Conservation (phyloP, 805 yeast genomes). For the Suhomyces kilbournensis region DNA sequence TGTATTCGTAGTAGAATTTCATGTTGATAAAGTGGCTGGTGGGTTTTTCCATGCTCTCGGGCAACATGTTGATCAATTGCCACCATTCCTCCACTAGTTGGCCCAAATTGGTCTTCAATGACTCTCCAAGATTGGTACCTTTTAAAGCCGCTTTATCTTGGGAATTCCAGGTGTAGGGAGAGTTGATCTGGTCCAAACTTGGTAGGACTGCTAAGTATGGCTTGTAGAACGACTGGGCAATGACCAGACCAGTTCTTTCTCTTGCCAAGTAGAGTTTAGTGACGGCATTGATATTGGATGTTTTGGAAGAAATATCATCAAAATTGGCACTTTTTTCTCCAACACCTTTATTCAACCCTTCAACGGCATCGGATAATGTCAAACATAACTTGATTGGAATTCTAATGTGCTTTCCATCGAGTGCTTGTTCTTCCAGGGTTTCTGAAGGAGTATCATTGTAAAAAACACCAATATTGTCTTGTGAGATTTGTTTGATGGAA, state of each 20-base stretch:
- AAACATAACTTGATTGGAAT: constrained; percentile 8
- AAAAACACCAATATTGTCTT: constrained; percentile 26
- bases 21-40: constrained; percentile 35
- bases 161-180: constrained; percentile 66
- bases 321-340: neutral
- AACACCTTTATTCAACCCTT: neutral
- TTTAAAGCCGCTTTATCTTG: constrained; percentile 49
- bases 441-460: constrained; percentile 5
- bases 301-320: constrained; percentile 14
- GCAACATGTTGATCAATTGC: constrained; percentile 30
- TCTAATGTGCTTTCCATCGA: constrained; percentile 6
- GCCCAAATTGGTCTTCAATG: constrained; percentile 46
- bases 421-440: neutral
- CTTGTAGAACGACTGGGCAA: constrained; percentile 19
- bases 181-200: constrained; percentile 39
- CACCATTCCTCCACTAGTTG: constrained; percentile 63
- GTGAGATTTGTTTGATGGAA: constrained; percentile 18
- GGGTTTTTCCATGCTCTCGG: constrained; percentile 30
- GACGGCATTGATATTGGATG: constrained; percentile 26
- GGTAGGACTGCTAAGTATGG: constrained; percentile 36
- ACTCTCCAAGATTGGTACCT: constrained; percentile 69
- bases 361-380: constrained; percentile 8
- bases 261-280: constrained; percentile 34
- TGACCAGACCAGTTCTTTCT: constrained; percentile 17
- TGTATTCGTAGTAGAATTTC: constrained; percentile 44